Evolutionary conservation across 768 basidiomycete genomes (phyloP).

Genomic region (Naganishia randhawae): DNA sequence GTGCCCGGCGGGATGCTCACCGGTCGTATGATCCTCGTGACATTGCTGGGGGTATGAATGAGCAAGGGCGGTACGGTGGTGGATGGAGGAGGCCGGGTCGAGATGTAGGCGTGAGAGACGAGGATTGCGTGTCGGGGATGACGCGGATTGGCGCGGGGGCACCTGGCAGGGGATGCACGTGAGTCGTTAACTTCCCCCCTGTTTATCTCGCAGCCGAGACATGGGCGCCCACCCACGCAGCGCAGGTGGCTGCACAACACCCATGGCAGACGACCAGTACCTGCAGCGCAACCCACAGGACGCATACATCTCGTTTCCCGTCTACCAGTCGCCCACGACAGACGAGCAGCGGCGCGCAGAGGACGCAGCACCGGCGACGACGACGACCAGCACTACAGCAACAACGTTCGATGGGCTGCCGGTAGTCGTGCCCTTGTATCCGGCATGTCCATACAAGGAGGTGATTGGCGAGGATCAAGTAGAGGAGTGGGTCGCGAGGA

Average conservation of each 20-base stretch:
- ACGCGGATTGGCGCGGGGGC: constrained; percentile 3
- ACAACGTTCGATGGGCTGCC: not conserved
- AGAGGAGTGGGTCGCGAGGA: constrained; percentile 1
- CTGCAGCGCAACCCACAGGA: not conserved
- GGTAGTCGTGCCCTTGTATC: not conserved
- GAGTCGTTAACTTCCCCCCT: not conserved
- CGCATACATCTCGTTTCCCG: not conserved
- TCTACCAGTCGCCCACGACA: not conserved
- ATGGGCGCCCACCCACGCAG: not conserved
- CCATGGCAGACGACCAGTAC: not conserved
- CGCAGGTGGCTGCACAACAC: not conserved
- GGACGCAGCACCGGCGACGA: not conserved
- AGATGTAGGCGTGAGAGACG: not conserved
- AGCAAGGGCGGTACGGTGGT: not conserved
- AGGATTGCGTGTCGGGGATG: constrained; percentile 18
- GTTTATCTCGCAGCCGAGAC: not conserved
- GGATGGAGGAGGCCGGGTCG: not conserved
- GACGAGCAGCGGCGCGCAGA: not conserved
- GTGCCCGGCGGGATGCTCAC: not conserved
- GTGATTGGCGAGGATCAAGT: constrained; percentile 2
- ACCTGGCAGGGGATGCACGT: not conserved
- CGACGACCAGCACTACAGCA: not conserved
- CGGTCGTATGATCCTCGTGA: constrained; percentile 19
- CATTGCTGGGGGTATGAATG: not conserved
- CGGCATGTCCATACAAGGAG: not conserved